phyloP scores from a whole-genome alignment of 106 monocot genomes.

The Hemerocallis citrina region DNA sequence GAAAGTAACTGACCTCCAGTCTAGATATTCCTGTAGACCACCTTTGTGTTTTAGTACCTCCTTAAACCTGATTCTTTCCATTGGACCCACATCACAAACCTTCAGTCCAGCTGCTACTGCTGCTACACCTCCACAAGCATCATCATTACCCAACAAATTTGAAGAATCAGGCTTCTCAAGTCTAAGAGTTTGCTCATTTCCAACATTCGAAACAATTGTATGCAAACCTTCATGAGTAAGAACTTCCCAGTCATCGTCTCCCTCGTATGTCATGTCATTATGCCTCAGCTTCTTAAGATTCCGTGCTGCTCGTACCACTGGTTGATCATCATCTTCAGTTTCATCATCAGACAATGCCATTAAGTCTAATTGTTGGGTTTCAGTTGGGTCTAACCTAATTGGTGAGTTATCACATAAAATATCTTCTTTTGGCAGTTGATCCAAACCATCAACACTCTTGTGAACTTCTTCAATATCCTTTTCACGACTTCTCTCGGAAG shows the following conservation, averaged over 20 bases:
- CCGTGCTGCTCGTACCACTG: slow-evolving; percentile 19
- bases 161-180: slow-evolving; percentile 22
- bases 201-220: slow-evolving; percentile 16
- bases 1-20: slow-evolving; percentile 66
- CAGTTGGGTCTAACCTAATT: slow-evolving; percentile 1
- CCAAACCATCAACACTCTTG: background rate
- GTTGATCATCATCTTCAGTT: slow-evolving; percentile 23
- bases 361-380: slow-evolving; percentile 14
- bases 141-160: slow-evolving; percentile 15
- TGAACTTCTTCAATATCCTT: background rate
- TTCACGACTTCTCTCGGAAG: background rate
- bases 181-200: slow-evolving; percentile 24
- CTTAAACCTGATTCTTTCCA: slow-evolving; percentile 94
- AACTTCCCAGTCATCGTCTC: slow-evolving; percentile 85
- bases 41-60: slow-evolving; percentile 81
- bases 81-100: slow-evolving; percentile 47
- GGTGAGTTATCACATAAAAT: background rate
- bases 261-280: slow-evolving; percentile 92
- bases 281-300: slow-evolving; percentile 47
- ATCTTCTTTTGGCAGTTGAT: background rate
- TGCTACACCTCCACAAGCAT: slow-evolving; percentile 25
- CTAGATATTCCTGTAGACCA: slow-evolving; percentile 84
- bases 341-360: slow-evolving; percentile 7
- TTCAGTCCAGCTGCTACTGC: slow-evolving; percentile 88
- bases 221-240: slow-evolving; percentile 46